Percentiles rank a stretch among this genome's conserved stretches.
These are phyloP conservation scores for Xylaria digitata DNA, from an alignment of 2,329 filamentous ascomycete genomes.

Conservation along the genomic window DNA sequence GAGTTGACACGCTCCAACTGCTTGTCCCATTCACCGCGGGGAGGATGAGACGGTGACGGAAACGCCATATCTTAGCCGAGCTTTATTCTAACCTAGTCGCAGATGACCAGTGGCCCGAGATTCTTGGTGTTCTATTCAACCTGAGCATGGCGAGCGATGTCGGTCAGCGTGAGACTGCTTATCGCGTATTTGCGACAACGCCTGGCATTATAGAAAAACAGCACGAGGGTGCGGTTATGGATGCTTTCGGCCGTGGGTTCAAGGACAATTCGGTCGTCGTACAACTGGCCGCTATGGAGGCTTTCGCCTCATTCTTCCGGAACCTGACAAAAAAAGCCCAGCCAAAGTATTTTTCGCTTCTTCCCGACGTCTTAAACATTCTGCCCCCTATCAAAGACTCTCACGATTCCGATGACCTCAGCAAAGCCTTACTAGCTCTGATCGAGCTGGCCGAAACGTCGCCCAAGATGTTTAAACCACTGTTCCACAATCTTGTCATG, in stretches of 20 bases:
- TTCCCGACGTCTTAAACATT: constrained; percentile 93
- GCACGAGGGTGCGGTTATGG: constrained; percentile 89
- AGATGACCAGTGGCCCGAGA: constrained; percentile 90
- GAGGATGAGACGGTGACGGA: background rate
- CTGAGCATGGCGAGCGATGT: constrained; percentile 87
- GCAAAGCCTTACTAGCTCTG: constrained; percentile 86
- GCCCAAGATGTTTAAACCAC: constrained; percentile 94
- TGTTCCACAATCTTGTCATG: constrained; percentile 93
- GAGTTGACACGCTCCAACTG: background rate
- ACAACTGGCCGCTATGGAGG: constrained; percentile 92
- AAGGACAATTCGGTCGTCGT: constrained; percentile 88
- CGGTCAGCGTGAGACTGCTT: constrained; percentile 89
- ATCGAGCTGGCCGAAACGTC: constrained; percentile 96
- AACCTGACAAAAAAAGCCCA: constrained; percentile 89
- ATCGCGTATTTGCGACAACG: constrained; percentile 94
- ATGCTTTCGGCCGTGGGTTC: constrained; percentile 91
- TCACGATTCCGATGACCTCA: constrained; percentile 89
- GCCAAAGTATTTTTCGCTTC: constrained; percentile 84
- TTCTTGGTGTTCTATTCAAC: constrained; percentile 86
- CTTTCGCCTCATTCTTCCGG: constrained; percentile 95
- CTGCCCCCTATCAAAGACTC: constrained; percentile 93
- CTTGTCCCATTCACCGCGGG: background rate
- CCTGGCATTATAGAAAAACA: constrained; percentile 96
- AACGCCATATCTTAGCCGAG: background rate
- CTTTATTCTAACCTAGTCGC: constrained; percentile 41